phyloP scores from a whole-genome alignment of 2,329 filamentous ascomycete genomes.

The Aurifilum marmelostoma region DNA sequence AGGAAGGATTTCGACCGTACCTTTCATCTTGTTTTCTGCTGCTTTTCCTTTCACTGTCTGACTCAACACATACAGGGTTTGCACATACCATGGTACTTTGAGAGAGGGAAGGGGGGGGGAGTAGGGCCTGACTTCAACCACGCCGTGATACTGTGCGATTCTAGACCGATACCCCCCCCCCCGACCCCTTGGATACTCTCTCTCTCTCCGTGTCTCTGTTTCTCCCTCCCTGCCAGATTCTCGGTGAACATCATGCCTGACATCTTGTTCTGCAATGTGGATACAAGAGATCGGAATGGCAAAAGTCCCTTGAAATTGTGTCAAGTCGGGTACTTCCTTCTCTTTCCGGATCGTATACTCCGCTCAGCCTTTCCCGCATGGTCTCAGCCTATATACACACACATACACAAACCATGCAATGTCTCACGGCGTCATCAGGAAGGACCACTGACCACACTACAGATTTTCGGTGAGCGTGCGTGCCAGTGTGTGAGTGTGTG shows the following conservation, averaged over 20 bases:
- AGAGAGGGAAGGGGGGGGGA: neutral
- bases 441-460: neutral
- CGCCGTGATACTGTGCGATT: neutral
- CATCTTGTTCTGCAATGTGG: neutral
- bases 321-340: neutral
- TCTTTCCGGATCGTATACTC: conserved; percentile 1
- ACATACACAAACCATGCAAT: neutral
- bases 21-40: neutral
- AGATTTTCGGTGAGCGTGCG: neutral
- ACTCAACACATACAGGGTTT: neutral
- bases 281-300: neutral
- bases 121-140: neutral
- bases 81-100: neutral
- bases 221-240: neutral
- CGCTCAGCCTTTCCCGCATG: neutral
- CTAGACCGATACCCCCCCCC: neutral
- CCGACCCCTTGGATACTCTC: neutral
- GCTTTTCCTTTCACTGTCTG: neutral
- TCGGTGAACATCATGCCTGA: neutral
- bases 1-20: neutral
- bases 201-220: neutral
- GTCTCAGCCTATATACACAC: neutral
- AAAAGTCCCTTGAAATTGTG: neutral
- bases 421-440: neutral
- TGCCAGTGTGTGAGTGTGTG: neutral